Percentiles rank a stretch among this genome's conserved stretches.
Conservation (phyloP, 106 monocot genomes). For the Acanthochlamys bracteata region DNA sequence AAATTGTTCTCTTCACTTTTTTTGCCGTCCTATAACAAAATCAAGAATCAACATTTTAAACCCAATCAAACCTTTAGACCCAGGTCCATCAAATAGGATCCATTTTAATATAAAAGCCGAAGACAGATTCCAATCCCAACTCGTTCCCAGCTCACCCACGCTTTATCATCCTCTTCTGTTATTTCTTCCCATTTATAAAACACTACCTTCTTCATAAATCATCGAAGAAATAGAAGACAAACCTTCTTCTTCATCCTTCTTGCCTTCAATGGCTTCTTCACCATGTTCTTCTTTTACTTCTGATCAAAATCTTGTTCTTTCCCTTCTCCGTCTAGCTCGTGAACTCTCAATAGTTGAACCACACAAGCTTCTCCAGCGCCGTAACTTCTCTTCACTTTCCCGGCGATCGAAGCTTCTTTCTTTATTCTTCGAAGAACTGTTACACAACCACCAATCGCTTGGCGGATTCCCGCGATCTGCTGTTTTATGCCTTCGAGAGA, state of each 20-base stretch:
- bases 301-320: slow-evolving; percentile 13
- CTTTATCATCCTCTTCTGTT: no score
- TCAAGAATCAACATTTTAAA: no score
- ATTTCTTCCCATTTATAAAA: no score
- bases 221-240: neutral
- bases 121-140: no score
- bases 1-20: no score
- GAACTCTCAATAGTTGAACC: slow-evolving; percentile 22
- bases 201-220: neutral
- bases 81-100: no score
- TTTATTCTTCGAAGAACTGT: slow-evolving; percentile 52
- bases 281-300: no score
- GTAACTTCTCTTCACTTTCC: slow-evolving; percentile 24
- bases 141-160: no score
- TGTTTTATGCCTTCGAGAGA: slow-evolving; percentile 47
- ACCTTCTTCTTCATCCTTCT: neutral
- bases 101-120: no score
- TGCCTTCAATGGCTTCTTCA: neutral
- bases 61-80: no score
- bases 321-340: slow-evolving; percentile 39
- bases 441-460: slow-evolving; percentile 3
- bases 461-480: slow-evolving; percentile 27
- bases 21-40: no score
- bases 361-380: slow-evolving; percentile 15
- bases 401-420: slow-evolving; percentile 35